Evolutionary conservation across 768 basidiomycete genomes (phyloP).

Genomic region (Lactifluus volemus): DNA sequence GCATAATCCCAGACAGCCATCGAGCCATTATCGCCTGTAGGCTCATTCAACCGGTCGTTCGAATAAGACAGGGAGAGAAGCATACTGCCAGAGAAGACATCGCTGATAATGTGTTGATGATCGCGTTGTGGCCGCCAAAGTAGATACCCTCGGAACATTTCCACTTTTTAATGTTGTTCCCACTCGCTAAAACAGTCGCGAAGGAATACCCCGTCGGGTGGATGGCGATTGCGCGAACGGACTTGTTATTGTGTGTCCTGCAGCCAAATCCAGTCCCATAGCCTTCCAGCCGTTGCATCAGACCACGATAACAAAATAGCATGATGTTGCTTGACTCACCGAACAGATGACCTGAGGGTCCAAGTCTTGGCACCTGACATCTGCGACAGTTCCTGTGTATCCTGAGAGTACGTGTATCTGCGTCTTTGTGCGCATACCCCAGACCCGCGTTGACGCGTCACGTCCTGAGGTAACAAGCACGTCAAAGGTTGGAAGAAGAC

Average conservation of each 20-base stretch:
- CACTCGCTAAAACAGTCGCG: slow-evolving; percentile 92
- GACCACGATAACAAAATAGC: neutral
- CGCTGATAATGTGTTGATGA: slow-evolving; percentile 92
- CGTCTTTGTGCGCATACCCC: slow-evolving; percentile 99
- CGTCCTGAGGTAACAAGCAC: slow-evolving; percentile 91
- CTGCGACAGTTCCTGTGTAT: slow-evolving; percentile 91
- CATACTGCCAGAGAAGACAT: slow-evolving; percentile 93
- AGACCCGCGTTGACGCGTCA: slow-evolving; percentile 93
- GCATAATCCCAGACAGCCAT: slow-evolving; percentile 92
- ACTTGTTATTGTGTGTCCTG: slow-evolving; percentile 99
- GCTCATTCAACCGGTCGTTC: neutral
- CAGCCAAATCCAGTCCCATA: slow-evolving; percentile 98
- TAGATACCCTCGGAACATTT: slow-evolving; percentile 95
- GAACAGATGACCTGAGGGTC: slow-evolving; percentile 93
- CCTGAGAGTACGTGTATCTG: slow-evolving; percentile 90
- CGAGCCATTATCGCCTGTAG: slow-evolving; percentile 81
- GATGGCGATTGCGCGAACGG: slow-evolving; percentile 86
- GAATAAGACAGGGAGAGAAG: slow-evolving; percentile 1
- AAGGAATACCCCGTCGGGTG: slow-evolving; percentile 97
- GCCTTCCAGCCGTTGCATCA: slow-evolving; percentile 32
- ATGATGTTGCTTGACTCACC: slow-evolving; percentile 38
- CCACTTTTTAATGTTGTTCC: slow-evolving; percentile 99
- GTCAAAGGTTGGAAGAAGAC: slow-evolving; percentile 92
- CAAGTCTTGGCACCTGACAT: slow-evolving; percentile 92
- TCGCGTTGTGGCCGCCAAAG: slow-evolving; percentile 92